Evolutionary conservation across 2,329 filamentous ascomycete genomes (phyloP).

Genomic region (Pyrenophora seminiperda): DNA sequence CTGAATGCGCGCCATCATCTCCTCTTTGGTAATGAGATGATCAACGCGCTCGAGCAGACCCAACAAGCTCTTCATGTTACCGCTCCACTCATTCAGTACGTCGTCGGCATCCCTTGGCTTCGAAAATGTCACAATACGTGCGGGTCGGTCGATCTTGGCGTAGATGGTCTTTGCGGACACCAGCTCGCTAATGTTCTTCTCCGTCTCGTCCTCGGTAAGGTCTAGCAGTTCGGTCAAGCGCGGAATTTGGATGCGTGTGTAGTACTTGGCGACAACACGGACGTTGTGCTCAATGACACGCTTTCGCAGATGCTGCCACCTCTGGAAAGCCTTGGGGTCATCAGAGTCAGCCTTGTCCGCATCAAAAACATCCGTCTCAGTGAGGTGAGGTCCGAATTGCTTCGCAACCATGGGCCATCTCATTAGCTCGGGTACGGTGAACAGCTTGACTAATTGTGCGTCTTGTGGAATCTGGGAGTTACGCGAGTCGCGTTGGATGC

Average conservation of each 20-base stretch:
- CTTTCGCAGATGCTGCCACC: slow-evolving; percentile 95
- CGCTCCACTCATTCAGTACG: slow-evolving; percentile 96
- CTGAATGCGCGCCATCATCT: slow-evolving; percentile 99
- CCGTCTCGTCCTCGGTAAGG: slow-evolving; percentile 91
- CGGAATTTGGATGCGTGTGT: slow-evolving; percentile 93
- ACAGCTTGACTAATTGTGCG: slow-evolving; percentile 85
- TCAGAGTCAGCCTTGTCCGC: slow-evolving; percentile 64
- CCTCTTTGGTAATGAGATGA: slow-evolving; percentile 98
- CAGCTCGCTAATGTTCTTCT: slow-evolving; percentile 97
- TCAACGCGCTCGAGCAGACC: slow-evolving; percentile 89
- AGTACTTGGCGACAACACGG: slow-evolving; percentile 96
- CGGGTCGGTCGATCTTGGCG: slow-evolving; percentile 94
- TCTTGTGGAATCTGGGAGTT: slow-evolving; percentile 79
- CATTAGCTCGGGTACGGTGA: slow-evolving; percentile 96
- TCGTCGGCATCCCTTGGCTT: slow-evolving; percentile 95
- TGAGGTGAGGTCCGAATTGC: slow-evolving; percentile 86
- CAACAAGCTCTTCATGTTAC: slow-evolving; percentile 93
- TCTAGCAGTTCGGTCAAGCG: slow-evolving; percentile 90
- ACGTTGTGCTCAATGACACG: slow-evolving; percentile 99
- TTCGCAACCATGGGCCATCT: slow-evolving; percentile 93
- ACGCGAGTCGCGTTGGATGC: slow-evolving; percentile 83
- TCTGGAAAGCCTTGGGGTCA: slow-evolving; percentile 79
- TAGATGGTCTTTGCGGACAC: slow-evolving; percentile 98
- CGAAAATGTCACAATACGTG: slow-evolving; percentile 89
- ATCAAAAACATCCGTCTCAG: slow-evolving; percentile 88